Base-by-base conservation (phyloP, 345 rosid genomes). In the Hevea brasiliensis region DNA sequence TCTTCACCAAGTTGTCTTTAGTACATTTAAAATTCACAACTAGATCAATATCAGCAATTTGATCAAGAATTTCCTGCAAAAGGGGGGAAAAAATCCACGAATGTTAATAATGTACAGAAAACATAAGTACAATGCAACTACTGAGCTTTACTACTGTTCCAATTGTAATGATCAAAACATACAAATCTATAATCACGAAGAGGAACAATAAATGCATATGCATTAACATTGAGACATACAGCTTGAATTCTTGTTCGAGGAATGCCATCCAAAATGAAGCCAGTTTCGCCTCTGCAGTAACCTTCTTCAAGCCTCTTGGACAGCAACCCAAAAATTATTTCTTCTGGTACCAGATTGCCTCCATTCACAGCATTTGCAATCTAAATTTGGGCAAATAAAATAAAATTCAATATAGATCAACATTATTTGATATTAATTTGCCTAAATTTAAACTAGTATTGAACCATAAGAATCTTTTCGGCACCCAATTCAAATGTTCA, bases 261-360 rank as follows among this genome's bases (percentile, higher is more conserved):
- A 80, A 95, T 84, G 7, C 99, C 98, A 72, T 95, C 98, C 41
- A 95, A 88, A 79, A 95, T 89, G 85, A 95, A 95, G 62, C 99
- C 99, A 18, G 80, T 87, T 82, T 95, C 98, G 15, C 99, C 99
- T 45, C 72, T 84, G 32, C 42, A 63, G 77, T 87, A 95, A 37
- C 94, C 96, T 77, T 95, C 92, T 72, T 95, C 94, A 65, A 92
- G 86, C 84, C 98, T 86, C 89, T 85, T 90, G 26, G 98, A 88
- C 67, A 95, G 75, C 76, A 95, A 71, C 14, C 90, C 87, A 74
- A 92, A 95, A 8, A 95, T 84, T 40, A 91, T 87, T 69, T 86
- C 88, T 78, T 91, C 91, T 0, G 91, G 87, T 59, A 92, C 96
- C 70, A 88, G 83, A 84, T 85, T 88, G 20, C 92, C 81, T 80